Evolutionary conservation across 257 asterid genomes (phyloP), one percentile per base, ranked within the genome.

Genomic region (Thymus mandschuricus): DNA sequence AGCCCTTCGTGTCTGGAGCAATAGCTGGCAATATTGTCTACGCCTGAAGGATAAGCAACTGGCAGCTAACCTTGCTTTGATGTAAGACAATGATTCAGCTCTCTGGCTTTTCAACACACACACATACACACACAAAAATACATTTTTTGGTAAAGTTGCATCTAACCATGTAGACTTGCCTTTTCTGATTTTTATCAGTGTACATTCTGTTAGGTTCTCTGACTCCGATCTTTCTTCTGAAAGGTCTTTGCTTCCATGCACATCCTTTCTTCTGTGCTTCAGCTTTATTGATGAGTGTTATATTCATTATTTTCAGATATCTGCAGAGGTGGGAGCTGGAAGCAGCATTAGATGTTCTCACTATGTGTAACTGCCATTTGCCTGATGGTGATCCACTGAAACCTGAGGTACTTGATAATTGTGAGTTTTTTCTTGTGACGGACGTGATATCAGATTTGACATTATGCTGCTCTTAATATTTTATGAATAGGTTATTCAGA

Each of bases 301-400:
- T 75, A 43, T 69, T 69, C 68, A 66, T 60, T 60, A 3, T 64
- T 78, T 75, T 78, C 85, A 94, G 99, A 79, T 89, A 87, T 78
- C 76, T 94, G 86, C 90, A 73, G 50, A 80, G 72, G 51, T 94
- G 99, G 99, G 96, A 89, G 73, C 92, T 94, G 78, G 92, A 89
- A 81, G 92, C 95, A 79, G 97, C 97, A 83, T 78, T 91, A 82
- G 95, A 94, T 84, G 96, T 94, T 80, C 96, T 94, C 66, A 84
- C 93, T 30, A 86, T 94, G 99, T 91, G 99, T 80, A 89, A 82
- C 83, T 89, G 99, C 81, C 99, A 94, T 78, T 79, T 94, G 82
- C 80, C 80, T 54, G 88, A 78, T 58, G 83, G 66, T 65, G 90
- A 85, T 74, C 89, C 90, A 70, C 81, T 89, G 68, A 94, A 91